Evolutionary conservation across 768 basidiomycete species (phyloP), one percentile per base, ranked within the genome.

Genomic region (Trametes maxima): DNA sequence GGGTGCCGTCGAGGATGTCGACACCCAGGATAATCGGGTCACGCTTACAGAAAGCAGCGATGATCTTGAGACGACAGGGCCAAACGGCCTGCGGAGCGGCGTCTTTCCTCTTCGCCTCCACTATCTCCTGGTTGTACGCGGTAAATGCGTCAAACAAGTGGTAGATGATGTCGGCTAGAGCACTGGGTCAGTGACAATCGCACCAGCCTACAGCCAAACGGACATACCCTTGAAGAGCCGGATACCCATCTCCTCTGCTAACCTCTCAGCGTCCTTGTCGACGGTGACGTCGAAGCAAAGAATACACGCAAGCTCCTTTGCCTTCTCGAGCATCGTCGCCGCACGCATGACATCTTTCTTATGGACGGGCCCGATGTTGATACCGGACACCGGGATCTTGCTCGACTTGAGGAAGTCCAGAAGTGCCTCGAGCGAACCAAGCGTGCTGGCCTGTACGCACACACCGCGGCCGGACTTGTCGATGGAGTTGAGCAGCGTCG

Each of bases 11-110:
- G 49, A 96, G 80, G 68, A 99, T 95, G 73, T 98, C 96, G 37
- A 95, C 94, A 66, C 96, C 96, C 52, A 98, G 78, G 64, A 98
- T 96, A 71, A 98, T 97, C 3, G 96, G 97, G 75, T 98, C 97
- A 47, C 97, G 88, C 76, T 95, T 95, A 76, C 91, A 91, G 74
- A 98, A 99, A 17, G 87, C 89, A n/a, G 92, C 90, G 64, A 99
- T 92, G 64, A 79, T 90, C 79, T 92, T 95, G 69, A 99, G 82
- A 52, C 94, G 84, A 72, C 94, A 96, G 5, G 97, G 97, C 95
- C 95, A 98, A 21, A 98, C 89, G 22, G 97, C 97, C 70, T 92
- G 90, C 11, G 94, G 94, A 0, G 95, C 94, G 2, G 95, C 94
- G 71, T 95, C 95, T 66, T 79, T 84, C 40, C 92, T 84, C 75